Base-by-base conservation (phyloP, 2,329 filamentous ascomycete species). In the Colletotrichum australisinense region DNA sequence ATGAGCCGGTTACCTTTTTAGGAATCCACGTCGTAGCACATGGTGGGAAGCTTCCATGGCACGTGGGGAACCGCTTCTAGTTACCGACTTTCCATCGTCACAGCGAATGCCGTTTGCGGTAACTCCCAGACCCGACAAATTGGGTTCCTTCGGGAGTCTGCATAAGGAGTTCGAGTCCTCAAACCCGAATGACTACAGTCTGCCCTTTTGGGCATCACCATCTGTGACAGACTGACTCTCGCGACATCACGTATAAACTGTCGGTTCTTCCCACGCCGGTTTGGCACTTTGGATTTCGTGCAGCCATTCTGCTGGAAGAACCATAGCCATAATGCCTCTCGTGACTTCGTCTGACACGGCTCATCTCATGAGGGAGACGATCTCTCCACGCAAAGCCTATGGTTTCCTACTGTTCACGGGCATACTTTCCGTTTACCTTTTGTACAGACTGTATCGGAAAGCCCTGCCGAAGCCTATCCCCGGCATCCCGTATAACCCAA, bases 381-480 rank as follows among this genome's bases (percentile, higher is more conserved):
- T n/a, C 19, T 49, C 3, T 19, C 42, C 42, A n/a, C 19, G 19
- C 16, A n/a, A 49, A 49, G 42, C 42, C 42, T 49, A 49, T 49
- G 19, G 42, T 5, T 7, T 49, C 8, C 16, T 49, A 49, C 42
- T 49, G 42, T n/a, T 49, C 19, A n/a, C 42, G 8, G 42, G 42
- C 42, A 49, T 49, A 49, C 42, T 49, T 49, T n/a, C 42, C 42
- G 19, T n/a, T 49, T 49, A n/a, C 42, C 42, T 49, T 11, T 49
- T n/a, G 42, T 49, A 49, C 42, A 49, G 19, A 1, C 19, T 49
- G 3, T 49, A 49, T 49, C 19, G 42, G 42, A 49, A 49, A 49
- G 62, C 63, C 5, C 52, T 74, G 9, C 72, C 67, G 0, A 71
- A 72, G 28, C 72, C 72, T 7, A 74, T 74, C 35, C 69, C 63